A percentile compares a stretch with the other conserved stretches of the same genome.
phyloP scores from a whole-genome alignment of 176 grass and related monocot genomes.

The Bothriochloa decipiens region DNA sequence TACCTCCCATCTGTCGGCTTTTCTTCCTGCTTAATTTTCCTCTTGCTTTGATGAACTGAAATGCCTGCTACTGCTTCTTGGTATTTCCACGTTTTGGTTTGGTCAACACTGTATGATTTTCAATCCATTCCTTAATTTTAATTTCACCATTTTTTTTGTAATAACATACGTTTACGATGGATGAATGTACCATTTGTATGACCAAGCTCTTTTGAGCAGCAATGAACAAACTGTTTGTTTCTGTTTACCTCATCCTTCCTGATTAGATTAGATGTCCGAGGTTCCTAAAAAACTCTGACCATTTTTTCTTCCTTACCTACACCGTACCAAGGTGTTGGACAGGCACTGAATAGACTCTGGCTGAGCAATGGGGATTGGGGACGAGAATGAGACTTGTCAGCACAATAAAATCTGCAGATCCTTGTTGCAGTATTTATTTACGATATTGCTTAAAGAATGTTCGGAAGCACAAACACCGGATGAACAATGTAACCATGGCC shows the following conservation, averaged over 20 bases:
- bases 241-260: no score
- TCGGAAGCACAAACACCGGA: constrained; percentile 8
- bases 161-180: background rate
- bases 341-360: background rate
- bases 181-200: background rate
- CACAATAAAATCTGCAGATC: background rate
- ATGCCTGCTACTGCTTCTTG: no score
- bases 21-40: background rate
- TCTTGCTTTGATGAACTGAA: background rate
- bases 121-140: background rate
- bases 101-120: background rate
- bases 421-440: background rate
- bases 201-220: no score
- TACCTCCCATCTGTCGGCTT: background rate
- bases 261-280: no score
- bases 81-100: background rate
- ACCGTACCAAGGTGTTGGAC: background rate
- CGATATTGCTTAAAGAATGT: background rate
- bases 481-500: background rate
- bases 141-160: background rate
- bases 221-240: no score
- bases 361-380: background rate
- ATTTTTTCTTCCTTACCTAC: no score
- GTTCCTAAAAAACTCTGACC: no score
- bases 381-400: background rate